Conservation (phyloP, 2,329 filamentous ascomycete species). For the Arthrobotrys conoides region DNA sequence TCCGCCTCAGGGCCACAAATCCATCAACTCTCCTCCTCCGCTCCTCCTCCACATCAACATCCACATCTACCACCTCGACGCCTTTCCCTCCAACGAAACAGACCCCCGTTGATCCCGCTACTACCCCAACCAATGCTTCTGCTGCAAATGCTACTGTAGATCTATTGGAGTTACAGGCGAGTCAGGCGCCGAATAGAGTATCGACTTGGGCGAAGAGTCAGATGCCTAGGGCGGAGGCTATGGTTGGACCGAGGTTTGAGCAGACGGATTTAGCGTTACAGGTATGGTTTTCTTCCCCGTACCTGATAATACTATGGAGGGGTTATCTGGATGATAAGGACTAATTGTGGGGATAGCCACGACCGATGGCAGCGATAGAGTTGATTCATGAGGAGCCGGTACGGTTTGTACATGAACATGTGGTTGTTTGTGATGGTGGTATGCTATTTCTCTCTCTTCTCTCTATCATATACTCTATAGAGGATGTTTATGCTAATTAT, state of each 20-base stretch:
- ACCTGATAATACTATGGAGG: background rate
- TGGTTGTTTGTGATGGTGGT: constrained; percentile 89
- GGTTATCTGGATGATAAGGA: background rate
- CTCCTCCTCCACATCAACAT: constrained; percentile 28
- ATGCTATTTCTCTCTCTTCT: constrained; percentile 12
- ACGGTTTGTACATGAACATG: constrained; percentile 84
- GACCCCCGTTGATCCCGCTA: constrained; percentile 32
- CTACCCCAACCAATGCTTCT: constrained; percentile 12
- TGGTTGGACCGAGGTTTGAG: constrained; percentile 95
- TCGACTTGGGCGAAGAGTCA: constrained; percentile 89
- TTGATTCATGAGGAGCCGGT: constrained; percentile 97
- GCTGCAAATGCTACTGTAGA: constrained; percentile 22
- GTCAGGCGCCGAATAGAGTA: constrained; percentile 88
- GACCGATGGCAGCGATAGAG: constrained; percentile 89
- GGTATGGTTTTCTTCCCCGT: constrained; percentile 75
- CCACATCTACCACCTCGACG: constrained; percentile 22
- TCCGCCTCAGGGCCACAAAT: constrained; percentile 27
- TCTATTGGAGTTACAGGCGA: constrained; percentile 68
- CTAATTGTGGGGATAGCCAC: constrained; percentile 74
- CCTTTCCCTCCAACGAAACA: background rate
- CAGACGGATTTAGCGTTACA: constrained; percentile 94
- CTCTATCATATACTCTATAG: background rate
- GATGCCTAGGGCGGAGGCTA: constrained; percentile 82
- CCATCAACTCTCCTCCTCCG: constrained; percentile 31
- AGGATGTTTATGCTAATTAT: background rate